phyloP scores from a whole-genome alignment of 345 rosid species.

The Rhodamnia argentea region DNA sequence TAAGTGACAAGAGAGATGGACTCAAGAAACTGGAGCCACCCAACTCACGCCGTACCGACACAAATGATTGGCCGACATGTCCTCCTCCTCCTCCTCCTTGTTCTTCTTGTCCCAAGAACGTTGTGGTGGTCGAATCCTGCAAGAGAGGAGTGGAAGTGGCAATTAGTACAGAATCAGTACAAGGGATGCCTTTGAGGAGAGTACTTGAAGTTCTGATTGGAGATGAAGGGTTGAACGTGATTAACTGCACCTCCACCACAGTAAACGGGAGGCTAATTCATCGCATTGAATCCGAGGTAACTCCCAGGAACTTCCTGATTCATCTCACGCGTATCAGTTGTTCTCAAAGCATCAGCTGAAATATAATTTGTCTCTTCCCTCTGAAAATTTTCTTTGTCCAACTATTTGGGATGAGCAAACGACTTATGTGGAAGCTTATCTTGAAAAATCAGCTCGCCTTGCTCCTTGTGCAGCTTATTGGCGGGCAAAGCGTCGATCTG shows the following conservation, averaged over 20 bases:
- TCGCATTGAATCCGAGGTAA: slow-evolving; percentile 26
- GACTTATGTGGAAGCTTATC: neutral
- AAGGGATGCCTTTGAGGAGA: slow-evolving; percentile 11
- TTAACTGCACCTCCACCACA: slow-evolving; percentile 9
- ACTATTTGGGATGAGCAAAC: neutral
- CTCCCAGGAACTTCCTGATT: neutral
- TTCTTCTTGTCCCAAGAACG: neutral
- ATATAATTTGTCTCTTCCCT: neutral
- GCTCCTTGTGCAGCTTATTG: neutral
- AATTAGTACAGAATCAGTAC: slow-evolving; percentile 1
- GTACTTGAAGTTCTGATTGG: slow-evolving; percentile 12
- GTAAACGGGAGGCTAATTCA: slow-evolving; percentile 3
- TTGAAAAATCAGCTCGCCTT: neutral
- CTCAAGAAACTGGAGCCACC: slow-evolving; percentile 1
- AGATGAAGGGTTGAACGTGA: slow-evolving; percentile 19
- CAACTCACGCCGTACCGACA: neutral
- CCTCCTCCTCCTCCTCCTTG: neutral
- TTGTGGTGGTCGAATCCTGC: slow-evolving; percentile 7
- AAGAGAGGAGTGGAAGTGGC: slow-evolving; percentile 19
- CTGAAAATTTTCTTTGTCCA: neutral
- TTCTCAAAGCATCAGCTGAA: neutral
- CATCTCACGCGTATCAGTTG: neutral
- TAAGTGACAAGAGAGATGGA: slow-evolving; percentile 23
- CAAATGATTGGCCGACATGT: neutral
- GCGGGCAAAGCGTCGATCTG: neutral